Evolutionary conservation across 352 stramenopile species (phyloP).

Genomic region (Pythium dissotocum): DNA sequence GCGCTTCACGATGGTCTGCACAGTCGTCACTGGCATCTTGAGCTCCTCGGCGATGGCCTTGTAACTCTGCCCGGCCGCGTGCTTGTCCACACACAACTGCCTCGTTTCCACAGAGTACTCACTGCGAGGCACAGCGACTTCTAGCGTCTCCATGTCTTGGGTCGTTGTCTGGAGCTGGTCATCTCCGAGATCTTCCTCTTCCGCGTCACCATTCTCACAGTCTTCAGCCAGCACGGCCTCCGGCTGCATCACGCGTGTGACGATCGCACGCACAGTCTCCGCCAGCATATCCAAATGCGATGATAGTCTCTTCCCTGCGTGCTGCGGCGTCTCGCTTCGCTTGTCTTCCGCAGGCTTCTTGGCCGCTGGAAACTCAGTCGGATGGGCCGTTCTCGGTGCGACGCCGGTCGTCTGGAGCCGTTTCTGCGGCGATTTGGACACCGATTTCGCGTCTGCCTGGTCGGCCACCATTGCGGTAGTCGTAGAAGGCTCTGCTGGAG

Average conservation of each 20-base stretch:
- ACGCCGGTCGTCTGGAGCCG: neutral
- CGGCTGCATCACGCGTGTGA: slow-evolving; percentile 33
- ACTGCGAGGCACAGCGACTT: neutral
- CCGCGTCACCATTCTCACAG: neutral
- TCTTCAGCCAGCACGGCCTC: neutral
- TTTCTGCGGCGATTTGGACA: slow-evolving; percentile 14
- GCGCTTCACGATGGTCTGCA: slow-evolving; percentile 41
- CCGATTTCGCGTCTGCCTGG: slow-evolving; percentile 6
- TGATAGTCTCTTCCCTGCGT: slow-evolving; percentile 21
- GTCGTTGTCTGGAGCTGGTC: neutral
- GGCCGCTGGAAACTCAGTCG: neutral
- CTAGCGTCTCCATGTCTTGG: neutral
- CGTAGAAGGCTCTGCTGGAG: neutral
- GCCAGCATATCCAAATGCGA: slow-evolving; percentile 60
- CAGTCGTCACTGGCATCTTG: slow-evolving; percentile 32
- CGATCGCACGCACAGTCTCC: slow-evolving; percentile 58
- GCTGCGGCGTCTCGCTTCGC: neutral
- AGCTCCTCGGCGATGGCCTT: slow-evolving; percentile 34
- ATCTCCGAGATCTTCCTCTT: neutral
- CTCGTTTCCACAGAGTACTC: slow-evolving; percentile 35
- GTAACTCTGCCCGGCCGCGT: slow-evolving; percentile 25
- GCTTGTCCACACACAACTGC: slow-evolving; percentile 26
- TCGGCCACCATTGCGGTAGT: neutral
- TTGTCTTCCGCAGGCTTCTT: neutral
- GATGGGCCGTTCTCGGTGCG: neutral